A percentile compares a stretch with the other conserved stretches of the same genome.
These are phyloP conservation scores for Immersiporthe knoxdaviesiana DNA, from an alignment of 2,329 filamentous ascomycete species.

Conservation along the genomic window DNA sequence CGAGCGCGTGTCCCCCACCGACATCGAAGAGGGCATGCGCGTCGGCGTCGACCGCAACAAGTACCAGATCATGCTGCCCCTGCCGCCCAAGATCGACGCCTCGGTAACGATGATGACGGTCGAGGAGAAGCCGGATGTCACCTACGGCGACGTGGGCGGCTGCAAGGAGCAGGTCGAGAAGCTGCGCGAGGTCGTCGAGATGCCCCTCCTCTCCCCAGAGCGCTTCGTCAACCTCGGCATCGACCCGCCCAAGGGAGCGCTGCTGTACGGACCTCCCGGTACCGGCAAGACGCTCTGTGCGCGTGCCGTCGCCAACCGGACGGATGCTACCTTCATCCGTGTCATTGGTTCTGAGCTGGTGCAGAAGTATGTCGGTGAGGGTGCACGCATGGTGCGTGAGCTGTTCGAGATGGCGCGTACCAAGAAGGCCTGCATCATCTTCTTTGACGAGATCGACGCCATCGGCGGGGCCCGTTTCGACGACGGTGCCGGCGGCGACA, in stretches of 20 bases:
- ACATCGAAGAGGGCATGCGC: constrained; percentile 99
- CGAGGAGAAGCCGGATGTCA: constrained; percentile 99
- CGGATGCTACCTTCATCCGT: constrained; percentile 97
- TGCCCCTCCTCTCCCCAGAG: constrained; percentile 94
- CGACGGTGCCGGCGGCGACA: constrained; percentile 94
- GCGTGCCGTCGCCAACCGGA: constrained; percentile 94
- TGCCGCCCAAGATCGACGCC: constrained; percentile 98
- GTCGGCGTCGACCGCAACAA: constrained; percentile 98
- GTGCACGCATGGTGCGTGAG: constrained; percentile 97
- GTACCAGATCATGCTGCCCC: constrained; percentile 95
- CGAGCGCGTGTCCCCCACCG: constrained; percentile 93
- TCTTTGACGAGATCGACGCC: constrained; percentile 98
- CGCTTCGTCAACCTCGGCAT: constrained; percentile 98
- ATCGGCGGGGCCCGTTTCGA: constrained; percentile 96
- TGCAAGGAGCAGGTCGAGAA: constrained; percentile 99
- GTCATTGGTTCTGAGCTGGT: constrained; percentile 98
- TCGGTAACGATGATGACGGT: constrained; percentile 99
- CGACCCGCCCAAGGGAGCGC: constrained; percentile 94
- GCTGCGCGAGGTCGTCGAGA: constrained; percentile 96
- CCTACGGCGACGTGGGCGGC: constrained; percentile 96
- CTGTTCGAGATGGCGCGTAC: constrained; percentile 99
- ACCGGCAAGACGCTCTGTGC: constrained; percentile 99
- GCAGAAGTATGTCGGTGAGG: constrained; percentile 98
- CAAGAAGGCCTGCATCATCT: constrained; percentile 99
- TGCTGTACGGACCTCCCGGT: constrained; percentile 94